Evolutionary conservation across 208 protist genomes (phyloP).

Genomic region (Phytomonas francai): DNA sequence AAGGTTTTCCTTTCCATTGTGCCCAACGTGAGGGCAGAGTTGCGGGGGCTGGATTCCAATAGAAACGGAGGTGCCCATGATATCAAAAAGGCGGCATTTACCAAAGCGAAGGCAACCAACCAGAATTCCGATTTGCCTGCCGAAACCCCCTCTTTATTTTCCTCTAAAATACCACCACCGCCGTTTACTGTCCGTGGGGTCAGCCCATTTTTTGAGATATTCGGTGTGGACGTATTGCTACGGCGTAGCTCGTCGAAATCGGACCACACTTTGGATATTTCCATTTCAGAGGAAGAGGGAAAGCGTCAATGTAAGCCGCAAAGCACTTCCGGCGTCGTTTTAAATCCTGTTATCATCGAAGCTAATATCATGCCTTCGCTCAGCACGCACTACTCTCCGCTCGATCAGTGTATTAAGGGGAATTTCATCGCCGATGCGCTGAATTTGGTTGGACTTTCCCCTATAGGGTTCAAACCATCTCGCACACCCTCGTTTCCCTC

Average conservation of each 20-base stretch:
- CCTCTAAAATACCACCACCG: neutral
- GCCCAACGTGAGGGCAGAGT: constrained; percentile 39
- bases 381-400: constrained; percentile 62
- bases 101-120: neutral
- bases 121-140: neutral
- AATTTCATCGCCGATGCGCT: constrained; percentile 73
- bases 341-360: constrained; percentile 64
- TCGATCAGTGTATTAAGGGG: constrained; percentile 80
- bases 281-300: no score
- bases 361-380: constrained; percentile 87
- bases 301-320: no score
- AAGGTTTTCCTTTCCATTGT: constrained; percentile 60
- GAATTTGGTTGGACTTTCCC: constrained; percentile 67
- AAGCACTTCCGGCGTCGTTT: neutral
- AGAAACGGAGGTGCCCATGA: neutral
- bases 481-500: constrained; percentile 10
- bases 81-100: neutral
- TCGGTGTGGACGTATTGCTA: constrained; percentile 81
- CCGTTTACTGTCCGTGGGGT: constrained; percentile 19
- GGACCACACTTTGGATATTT: no score
- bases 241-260: no score
- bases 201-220: constrained; percentile 73
- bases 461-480: constrained; percentile 4
- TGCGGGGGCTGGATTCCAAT: constrained; percentile 13
- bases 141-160: neutral